phyloP scores from a whole-genome alignment of 2,329 filamentous ascomycete species.

The Chaetomiaceae sp. region DNA sequence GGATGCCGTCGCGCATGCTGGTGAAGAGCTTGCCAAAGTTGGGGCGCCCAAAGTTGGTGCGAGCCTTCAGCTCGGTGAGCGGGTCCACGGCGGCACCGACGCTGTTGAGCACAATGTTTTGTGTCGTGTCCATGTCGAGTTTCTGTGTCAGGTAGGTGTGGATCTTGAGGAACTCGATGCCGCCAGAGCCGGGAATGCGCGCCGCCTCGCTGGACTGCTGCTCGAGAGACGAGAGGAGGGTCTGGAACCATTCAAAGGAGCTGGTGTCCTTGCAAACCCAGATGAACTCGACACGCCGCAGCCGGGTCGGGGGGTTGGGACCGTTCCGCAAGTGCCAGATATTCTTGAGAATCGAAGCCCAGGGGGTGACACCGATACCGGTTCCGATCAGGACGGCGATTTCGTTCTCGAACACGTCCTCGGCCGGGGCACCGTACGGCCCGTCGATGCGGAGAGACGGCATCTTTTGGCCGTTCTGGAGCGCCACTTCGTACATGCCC shows the following conservation, averaged over 20 bases:
- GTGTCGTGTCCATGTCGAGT: conserved; percentile 83
- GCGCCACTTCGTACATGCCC: conserved; percentile 96
- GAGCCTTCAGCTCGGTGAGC: conserved; percentile 80
- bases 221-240: conserved; percentile 84
- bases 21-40: conserved; percentile 78
- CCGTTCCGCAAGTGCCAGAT: conserved; percentile 94
- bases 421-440: conserved; percentile 91
- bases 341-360: conserved; percentile 88
- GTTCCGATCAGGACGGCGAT: conserved; percentile 82
- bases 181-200: conserved; percentile 60
- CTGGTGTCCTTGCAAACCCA: conserved; percentile 96
- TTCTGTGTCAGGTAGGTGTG: conserved; percentile 96
- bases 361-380: conserved; percentile 82
- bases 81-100: conserved; percentile 86
- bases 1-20: conserved; percentile 82
- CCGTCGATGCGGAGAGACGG: conserved; percentile 85
- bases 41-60: conserved; percentile 92
- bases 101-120: conserved; percentile 96
- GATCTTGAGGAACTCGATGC: conserved; percentile 86
- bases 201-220: conserved; percentile 71
- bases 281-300: conserved; percentile 95
- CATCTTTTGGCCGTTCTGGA: conserved; percentile 91
- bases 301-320: conserved; percentile 81
- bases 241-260: conserved; percentile 99
- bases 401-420: conserved; percentile 94